Percentiles rank a stretch among this genome's conserved stretches.
These are phyloP conservation scores for Cyamopsis tetragonoloba DNA, from an alignment of 306 rosid genomes.

Conservation along the genomic window DNA sequence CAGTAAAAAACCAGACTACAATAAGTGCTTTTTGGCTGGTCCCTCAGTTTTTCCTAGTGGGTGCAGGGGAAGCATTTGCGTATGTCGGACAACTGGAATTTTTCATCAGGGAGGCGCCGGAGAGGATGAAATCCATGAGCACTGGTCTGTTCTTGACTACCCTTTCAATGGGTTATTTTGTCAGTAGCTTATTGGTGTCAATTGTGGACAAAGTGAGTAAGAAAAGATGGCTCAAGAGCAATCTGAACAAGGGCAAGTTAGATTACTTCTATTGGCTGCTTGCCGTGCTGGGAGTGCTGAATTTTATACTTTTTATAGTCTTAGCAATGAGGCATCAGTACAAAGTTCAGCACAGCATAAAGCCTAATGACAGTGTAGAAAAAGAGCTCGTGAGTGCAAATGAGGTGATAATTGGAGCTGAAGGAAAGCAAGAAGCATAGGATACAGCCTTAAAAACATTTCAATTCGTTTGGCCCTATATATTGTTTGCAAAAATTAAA, in stretches of 20 bases:
- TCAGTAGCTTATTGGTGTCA: slow-evolving; percentile 74
- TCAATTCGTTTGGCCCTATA: not conserved
- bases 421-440: slow-evolving; percentile 54
- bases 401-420: slow-evolving; percentile 32
- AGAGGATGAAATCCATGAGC: slow-evolving; percentile 95
- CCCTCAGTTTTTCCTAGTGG: slow-evolving; percentile 86
- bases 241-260: slow-evolving; percentile 56
- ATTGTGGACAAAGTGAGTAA: slow-evolving; percentile 65
- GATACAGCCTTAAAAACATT: not conserved
- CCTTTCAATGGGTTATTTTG: slow-evolving; percentile 86
- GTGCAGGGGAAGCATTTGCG: slow-evolving; percentile 90
- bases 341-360: slow-evolving; percentile 41
- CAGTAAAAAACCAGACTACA: slow-evolving; percentile 16
- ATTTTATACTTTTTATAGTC: slow-evolving; percentile 56
- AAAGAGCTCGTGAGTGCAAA: slow-evolving; percentile 49
- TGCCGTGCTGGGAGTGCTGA: slow-evolving; percentile 59
- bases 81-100: slow-evolving; percentile 97
- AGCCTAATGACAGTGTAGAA: slow-evolving; percentile 29
- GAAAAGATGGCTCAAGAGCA: slow-evolving; percentile 69
- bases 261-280: slow-evolving; percentile 77
- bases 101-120: slow-evolving; percentile 96
- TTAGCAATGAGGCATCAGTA: slow-evolving; percentile 75
- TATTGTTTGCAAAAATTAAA: not conserved
- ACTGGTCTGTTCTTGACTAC: slow-evolving; percentile 83
- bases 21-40: slow-evolving; percentile 92